Percentiles rank a stretch among this genome's conserved stretches.
These are phyloP conservation scores for Boechera divaricarpa DNA, from an alignment of 345 rosid species.

Conservation along the genomic window DNA sequence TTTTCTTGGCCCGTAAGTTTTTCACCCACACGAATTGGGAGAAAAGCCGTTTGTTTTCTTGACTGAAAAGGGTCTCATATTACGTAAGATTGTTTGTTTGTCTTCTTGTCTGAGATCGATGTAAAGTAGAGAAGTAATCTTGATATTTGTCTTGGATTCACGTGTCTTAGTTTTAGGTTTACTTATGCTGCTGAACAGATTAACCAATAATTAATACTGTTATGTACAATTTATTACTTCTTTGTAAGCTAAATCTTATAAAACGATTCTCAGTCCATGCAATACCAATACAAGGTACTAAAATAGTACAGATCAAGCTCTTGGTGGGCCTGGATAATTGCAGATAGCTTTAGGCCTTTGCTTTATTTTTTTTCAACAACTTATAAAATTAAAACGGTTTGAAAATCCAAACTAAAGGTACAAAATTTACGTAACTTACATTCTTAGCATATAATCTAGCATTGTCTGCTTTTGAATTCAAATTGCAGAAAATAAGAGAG, in stretches of 20 bases:
- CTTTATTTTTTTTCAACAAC: not conserved
- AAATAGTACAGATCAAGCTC: not conserved
- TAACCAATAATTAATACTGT: not conserved
- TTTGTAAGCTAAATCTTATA: not conserved
- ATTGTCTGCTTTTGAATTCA: too few relatives aligned
- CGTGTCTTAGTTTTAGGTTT: not conserved
- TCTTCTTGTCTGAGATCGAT: constrained; percentile 11
- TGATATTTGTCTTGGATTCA: not conserved
- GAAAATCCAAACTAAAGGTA: too few relatives aligned
- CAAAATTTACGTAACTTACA: too few relatives aligned
- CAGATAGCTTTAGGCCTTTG: not conserved
- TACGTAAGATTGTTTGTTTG: constrained; percentile 33
- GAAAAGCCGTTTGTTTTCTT: constrained; percentile 31
- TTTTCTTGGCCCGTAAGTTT: constrained; percentile 30
- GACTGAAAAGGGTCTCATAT: constrained; percentile 16
- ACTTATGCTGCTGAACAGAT: not conserved
- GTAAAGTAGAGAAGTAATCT: not conserved
- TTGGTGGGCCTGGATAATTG: not conserved
- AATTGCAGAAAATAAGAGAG: too few relatives aligned
- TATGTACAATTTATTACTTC: not conserved
- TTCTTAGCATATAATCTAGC: too few relatives aligned
- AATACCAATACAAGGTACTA: constrained; percentile 6
- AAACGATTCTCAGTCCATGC: not conserved
- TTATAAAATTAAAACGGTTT: too few relatives aligned
- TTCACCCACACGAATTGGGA: constrained; percentile 10